phyloP scores from a whole-genome alignment of 208 protist genomes.

The Eutreptiella sp. region DNA sequence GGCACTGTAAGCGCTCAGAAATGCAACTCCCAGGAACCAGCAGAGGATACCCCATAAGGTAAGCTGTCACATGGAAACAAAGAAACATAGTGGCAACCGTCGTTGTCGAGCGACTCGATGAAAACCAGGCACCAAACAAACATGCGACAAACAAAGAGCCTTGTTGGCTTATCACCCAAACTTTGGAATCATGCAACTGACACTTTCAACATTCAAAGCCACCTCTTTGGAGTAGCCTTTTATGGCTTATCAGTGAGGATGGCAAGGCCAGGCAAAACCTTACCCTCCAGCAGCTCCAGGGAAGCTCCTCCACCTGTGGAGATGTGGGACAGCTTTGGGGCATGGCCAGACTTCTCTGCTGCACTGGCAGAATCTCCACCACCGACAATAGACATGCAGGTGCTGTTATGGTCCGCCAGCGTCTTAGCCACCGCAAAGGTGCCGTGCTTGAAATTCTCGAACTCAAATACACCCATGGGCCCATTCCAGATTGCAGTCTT shows the following conservation, averaged over 20 bases:
- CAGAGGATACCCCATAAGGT: too few relatives aligned
- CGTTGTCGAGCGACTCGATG: too few relatives aligned
- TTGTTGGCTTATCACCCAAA: too few relatives aligned
- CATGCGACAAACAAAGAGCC: too few relatives aligned
- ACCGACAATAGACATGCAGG: slow-evolving; percentile 41
- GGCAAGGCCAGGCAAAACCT: slow-evolving; percentile 44
- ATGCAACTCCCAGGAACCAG: too few relatives aligned
- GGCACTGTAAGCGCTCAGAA: too few relatives aligned
- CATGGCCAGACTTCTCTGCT: slow-evolving; percentile 50
- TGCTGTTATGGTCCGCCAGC: slow-evolving; percentile 33
- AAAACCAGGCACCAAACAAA: too few relatives aligned
- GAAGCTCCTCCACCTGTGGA: slow-evolving; percentile 89
- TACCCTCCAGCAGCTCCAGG: slow-evolving; percentile 87
- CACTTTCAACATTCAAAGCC: too few relatives aligned
- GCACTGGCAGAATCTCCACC: slow-evolving; percentile 81
- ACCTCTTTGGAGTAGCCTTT: too few relatives aligned
- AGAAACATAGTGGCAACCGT: too few relatives aligned
- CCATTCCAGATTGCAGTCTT: slow-evolving; percentile 72
- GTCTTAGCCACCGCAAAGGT: slow-evolving; percentile 54
- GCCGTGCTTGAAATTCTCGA: slow-evolving; percentile 61
- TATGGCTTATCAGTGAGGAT: slow-evolving; percentile 29
- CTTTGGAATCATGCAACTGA: too few relatives aligned
- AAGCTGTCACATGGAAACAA: too few relatives aligned
- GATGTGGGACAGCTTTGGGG: slow-evolving; percentile 74
- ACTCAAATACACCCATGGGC: slow-evolving; percentile 80